These are phyloP conservation scores for Aspergillus fumigatiaffinis DNA, from an alignment of 2,329 filamentous ascomycete species.

Conservation along the genomic window DNA sequence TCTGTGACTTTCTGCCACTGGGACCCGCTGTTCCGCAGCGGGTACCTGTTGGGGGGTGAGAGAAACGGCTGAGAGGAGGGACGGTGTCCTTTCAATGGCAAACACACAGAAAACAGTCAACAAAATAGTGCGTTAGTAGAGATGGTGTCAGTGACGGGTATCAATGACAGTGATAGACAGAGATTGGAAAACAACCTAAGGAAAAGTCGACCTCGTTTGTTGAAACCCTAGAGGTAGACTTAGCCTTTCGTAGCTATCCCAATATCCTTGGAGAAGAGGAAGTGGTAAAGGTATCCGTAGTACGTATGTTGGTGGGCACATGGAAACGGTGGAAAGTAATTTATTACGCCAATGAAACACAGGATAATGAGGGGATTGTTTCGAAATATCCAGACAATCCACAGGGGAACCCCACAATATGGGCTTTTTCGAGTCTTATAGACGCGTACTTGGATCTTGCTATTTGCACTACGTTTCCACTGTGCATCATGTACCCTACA, in stretches of 20 bases:
- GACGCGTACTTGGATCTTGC: not conserved
- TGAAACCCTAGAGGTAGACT: not conserved
- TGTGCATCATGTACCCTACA: not conserved
- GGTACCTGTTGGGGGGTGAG: conserved; percentile 4
- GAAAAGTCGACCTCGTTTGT: not conserved
- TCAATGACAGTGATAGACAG: not conserved
- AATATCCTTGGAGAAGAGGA: too few species aligned
- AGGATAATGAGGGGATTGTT: not conserved
- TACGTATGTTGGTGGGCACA: not conserved
- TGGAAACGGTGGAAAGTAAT: not conserved
- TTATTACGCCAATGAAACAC: not conserved
- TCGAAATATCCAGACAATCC: not conserved
- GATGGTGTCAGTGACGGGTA: not conserved
- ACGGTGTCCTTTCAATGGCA: not conserved
- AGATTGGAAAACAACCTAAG: not conserved
- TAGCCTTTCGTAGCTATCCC: too few species aligned
- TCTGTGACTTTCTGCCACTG: not conserved
- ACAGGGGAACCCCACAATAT: not conserved
- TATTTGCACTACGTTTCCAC: not conserved
- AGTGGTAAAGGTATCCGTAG: too few species aligned
- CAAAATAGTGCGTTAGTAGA: not conserved
- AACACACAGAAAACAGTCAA: not conserved
- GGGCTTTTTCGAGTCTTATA: not conserved
- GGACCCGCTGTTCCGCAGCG: conserved; percentile 8
- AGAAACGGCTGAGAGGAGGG: conserved; percentile 11